phyloP scores from a whole-genome alignment of 2,329 filamentous ascomycete genomes.

The Aspergillus melleus region DNA sequence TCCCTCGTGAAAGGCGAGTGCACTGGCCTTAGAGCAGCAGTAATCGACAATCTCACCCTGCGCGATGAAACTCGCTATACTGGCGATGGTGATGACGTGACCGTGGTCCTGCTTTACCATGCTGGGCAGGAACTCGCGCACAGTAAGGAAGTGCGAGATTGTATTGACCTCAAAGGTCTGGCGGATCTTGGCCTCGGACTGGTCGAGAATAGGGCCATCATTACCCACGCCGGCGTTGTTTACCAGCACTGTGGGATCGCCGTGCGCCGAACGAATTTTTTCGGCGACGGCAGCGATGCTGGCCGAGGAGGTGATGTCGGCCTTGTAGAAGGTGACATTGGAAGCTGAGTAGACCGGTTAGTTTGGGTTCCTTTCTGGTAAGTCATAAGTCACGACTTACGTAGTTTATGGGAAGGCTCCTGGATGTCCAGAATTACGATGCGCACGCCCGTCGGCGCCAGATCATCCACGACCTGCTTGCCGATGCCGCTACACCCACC shows the following conservation, averaged over 20 bases:
- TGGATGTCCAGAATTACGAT: slow-evolving; percentile 41
- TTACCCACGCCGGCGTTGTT: slow-evolving; percentile 53
- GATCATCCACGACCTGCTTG: slow-evolving; percentile 35
- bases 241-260: slow-evolving; percentile 49
- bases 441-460: slow-evolving; percentile 29
- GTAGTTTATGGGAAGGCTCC: slow-evolving; percentile 33
- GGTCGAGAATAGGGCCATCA: slow-evolving; percentile 50
- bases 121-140: slow-evolving; percentile 53
- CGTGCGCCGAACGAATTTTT: slow-evolving; percentile 41
- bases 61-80: slow-evolving; percentile 51
- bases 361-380: not conserved
- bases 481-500: slow-evolving; percentile 42
- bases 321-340: slow-evolving; percentile 39
- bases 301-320: slow-evolving; percentile 38
- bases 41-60: slow-evolving; percentile 55
- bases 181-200: slow-evolving; percentile 45
- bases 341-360: slow-evolving; percentile 15
- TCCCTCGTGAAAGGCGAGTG: slow-evolving; percentile 56
- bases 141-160: slow-evolving; percentile 52
- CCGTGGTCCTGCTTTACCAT: slow-evolving; percentile 56
- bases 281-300: slow-evolving; percentile 35
- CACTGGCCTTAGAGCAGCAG: slow-evolving; percentile 52
- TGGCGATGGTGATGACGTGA: slow-evolving; percentile 58
- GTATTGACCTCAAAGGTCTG: slow-evolving; percentile 56
- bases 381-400: slow-evolving; percentile 14